phyloP scores from a whole-genome alignment of 1,284 basidiomycete species.

The Calocybe gambosa region DNA sequence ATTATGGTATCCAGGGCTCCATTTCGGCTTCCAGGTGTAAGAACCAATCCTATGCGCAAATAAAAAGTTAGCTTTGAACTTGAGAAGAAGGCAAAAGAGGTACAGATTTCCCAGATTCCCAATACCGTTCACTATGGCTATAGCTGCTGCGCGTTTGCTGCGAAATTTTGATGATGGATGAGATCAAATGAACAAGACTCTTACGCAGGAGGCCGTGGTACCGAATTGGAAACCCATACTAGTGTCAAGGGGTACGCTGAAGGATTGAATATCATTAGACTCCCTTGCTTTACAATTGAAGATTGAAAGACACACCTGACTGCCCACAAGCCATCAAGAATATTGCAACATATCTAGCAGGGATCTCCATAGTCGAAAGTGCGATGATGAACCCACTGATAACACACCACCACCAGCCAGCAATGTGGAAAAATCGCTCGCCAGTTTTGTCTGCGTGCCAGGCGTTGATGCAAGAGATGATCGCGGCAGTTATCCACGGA shows the following conservation, averaged over 20 bases:
- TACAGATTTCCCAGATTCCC: constrained; percentile 32
- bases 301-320: constrained; percentile 34
- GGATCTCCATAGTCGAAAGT: constrained; percentile 46
- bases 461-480: constrained; percentile 52
- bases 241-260: constrained; percentile 54
- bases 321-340: constrained; percentile 60
- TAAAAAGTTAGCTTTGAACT: not conserved
- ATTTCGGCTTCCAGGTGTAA: constrained; percentile 46
- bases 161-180: not conserved
- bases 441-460: constrained; percentile 62
- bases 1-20: constrained; percentile 45
- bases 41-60: constrained; percentile 37
- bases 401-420: constrained; percentile 53
- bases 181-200: constrained; percentile 3
- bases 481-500: constrained; percentile 56
- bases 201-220: constrained; percentile 58
- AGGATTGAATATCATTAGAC: too few relatives aligned
- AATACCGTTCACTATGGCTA: constrained; percentile 31
- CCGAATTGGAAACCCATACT: constrained; percentile 58
- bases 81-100: not conserved
- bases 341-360: constrained; percentile 55
- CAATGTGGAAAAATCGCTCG: constrained; percentile 65
- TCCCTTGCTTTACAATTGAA: too few relatives aligned
- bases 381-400: constrained; percentile 60
- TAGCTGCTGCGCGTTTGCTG: constrained; percentile 32